Conservation (phyloP, 2,329 filamentous ascomycete species). For the Pseudogymnoascus sp. region DNA sequence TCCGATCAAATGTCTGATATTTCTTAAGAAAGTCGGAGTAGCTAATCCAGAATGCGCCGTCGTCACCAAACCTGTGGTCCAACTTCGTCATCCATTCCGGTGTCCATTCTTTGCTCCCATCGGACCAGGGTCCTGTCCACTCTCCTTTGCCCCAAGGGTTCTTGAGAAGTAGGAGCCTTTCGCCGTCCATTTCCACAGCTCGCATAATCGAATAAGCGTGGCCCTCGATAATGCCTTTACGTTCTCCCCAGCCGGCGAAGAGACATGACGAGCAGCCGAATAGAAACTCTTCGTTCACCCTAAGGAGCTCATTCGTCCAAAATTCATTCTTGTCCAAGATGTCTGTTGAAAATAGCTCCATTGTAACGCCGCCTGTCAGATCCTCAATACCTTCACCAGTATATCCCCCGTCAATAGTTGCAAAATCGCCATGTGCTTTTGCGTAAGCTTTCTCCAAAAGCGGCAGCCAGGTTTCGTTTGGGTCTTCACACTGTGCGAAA, state of each 20-base stretch:
- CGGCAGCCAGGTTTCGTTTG: slow-evolving; percentile 76
- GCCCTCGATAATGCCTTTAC: slow-evolving; percentile 49
- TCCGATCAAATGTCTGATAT: slow-evolving; percentile 53
- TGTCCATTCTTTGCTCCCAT: slow-evolving; percentile 55
- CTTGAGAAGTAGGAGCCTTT: slow-evolving; percentile 33
- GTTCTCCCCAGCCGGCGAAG: slow-evolving; percentile 51
- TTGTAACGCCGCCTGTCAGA: slow-evolving; percentile 60
- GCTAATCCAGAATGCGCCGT: slow-evolving; percentile 56
- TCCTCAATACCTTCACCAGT: slow-evolving; percentile 48
- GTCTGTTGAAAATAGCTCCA: slow-evolving; percentile 58
- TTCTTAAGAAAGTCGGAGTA: slow-evolving; percentile 55
- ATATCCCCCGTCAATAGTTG: slow-evolving; percentile 65
- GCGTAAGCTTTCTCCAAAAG: slow-evolving; percentile 77
- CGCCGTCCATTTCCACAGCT: slow-evolving; percentile 42
- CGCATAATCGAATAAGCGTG: slow-evolving; percentile 56
- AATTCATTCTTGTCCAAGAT: slow-evolving; percentile 73
- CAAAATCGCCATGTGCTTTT: slow-evolving; percentile 72
- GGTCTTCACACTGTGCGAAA: slow-evolving; percentile 66
- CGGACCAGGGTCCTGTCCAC: slow-evolving; percentile 51
- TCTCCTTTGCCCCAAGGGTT: slow-evolving; percentile 55
- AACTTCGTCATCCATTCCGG: slow-evolving; percentile 49
- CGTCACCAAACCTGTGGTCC: slow-evolving; percentile 50
- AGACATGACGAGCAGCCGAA: slow-evolving; percentile 63
- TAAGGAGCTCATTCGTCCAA: slow-evolving; percentile 64
- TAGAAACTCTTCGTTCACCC: slow-evolving; percentile 71